Conservation (phyloP, 768 basidiomycete genomes). For the Boletus bicolor region DNA sequence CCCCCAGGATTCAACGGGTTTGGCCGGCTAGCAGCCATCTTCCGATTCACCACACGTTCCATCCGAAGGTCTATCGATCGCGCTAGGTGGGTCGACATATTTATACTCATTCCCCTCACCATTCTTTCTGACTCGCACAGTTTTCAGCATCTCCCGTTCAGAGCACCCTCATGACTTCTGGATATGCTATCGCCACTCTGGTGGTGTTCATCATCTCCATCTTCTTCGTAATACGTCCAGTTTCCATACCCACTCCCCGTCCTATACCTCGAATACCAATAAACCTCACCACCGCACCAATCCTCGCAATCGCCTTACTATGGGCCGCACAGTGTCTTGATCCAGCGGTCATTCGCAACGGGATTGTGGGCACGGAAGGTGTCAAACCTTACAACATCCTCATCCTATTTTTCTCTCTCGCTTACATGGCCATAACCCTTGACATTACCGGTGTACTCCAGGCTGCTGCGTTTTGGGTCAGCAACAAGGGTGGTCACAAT, state of each 20-base stretch:
- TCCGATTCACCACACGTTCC: neutral
- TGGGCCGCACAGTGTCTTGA: slow-evolving; percentile 56
- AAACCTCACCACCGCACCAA: slow-evolving; percentile 54
- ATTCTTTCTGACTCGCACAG: neutral
- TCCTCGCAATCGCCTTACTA: slow-evolving; percentile 47
- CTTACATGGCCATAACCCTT: slow-evolving; percentile 90
- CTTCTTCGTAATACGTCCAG: slow-evolving; percentile 47
- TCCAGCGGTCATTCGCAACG: slow-evolving; percentile 53
- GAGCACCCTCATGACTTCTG: slow-evolving; percentile 38
- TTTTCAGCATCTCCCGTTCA: neutral
- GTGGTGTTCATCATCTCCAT: slow-evolving; percentile 54
- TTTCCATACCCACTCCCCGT: slow-evolving; percentile 39
- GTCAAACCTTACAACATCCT: slow-evolving; percentile 92
- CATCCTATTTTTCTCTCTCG: slow-evolving; percentile 86
- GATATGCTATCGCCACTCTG: slow-evolving; percentile 47
- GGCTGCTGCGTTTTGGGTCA: slow-evolving; percentile 87
- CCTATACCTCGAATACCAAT: slow-evolving; percentile 37
- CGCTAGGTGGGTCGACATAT: neutral
- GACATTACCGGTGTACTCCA: slow-evolving; percentile 87
- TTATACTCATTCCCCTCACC: neutral
- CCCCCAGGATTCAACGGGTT: neutral
- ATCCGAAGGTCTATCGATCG: neutral
- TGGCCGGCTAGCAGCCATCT: neutral
- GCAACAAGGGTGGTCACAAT: slow-evolving; percentile 69
- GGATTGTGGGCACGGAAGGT: slow-evolving; percentile 76